phyloP scores from a whole-genome alignment of 2,329 filamentous ascomycete genomes.

The Ceratocystis huliohia region DNA sequence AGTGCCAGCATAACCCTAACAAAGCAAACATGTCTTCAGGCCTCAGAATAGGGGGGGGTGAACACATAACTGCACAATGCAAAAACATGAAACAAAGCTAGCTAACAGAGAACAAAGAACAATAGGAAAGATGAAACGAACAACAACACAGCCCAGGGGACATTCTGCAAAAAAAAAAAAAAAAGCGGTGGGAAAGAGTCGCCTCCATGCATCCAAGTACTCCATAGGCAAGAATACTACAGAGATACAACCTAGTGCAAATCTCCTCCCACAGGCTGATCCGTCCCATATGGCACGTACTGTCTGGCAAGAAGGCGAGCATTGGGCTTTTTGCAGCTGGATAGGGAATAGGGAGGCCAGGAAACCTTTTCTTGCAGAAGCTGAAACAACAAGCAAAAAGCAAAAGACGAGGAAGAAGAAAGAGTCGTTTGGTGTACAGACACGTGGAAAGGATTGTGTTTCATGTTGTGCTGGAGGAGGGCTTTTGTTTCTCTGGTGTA shows the following conservation, averaged over 20 bases:
- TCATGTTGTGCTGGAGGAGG: background rate
- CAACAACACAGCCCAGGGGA: background rate
- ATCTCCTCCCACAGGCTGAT: no score
- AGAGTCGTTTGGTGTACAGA: background rate
- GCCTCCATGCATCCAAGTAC: background rate
- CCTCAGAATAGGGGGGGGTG: background rate
- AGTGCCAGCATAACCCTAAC: background rate
- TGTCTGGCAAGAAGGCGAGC: no score
- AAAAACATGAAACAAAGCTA: background rate
- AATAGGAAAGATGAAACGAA: background rate
- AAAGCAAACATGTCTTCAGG: background rate
- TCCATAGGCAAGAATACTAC: background rate
- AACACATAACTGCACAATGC: background rate
- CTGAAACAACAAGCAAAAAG: constrained; percentile 2
- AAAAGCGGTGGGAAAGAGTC: background rate
- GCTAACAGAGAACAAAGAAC: background rate
- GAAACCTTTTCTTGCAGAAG: background rate
- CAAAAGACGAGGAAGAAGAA: background rate
- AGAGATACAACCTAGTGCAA: background rate
- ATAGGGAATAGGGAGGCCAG: no score
- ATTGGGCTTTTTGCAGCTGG: no score
- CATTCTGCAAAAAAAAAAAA: background rate
- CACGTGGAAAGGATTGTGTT: constrained; percentile 7
- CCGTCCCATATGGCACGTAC: no score
- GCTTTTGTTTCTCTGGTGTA: background rate